phyloP scores from a whole-genome alignment of 306 rosid genomes.

The Ormosia semicastrata region DNA sequence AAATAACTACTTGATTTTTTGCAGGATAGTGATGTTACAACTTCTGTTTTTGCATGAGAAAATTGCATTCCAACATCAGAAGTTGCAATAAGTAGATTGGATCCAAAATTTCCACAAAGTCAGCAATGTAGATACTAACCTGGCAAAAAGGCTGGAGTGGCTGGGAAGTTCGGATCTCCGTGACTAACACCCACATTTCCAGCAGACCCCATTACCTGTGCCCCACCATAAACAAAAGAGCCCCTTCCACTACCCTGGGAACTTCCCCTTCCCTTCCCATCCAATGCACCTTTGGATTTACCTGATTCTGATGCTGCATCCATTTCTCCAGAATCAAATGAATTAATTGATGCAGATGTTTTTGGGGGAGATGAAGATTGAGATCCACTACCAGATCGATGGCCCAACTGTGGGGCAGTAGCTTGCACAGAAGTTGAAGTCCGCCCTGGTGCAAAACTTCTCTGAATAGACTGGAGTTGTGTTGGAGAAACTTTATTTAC shows the following conservation, averaged over 20 bases:
- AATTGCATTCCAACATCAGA: not conserved
- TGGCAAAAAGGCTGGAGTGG: conserved; percentile 66
- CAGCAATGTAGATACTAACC: conserved; percentile 41
- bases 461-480: conserved; percentile 54
- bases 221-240: conserved; percentile 66
- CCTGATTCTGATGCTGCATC: conserved; percentile 68
- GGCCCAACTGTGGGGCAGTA: conserved; percentile 55
- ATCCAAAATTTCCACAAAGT: not conserved
- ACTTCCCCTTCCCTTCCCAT: conserved; percentile 76
- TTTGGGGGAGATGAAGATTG: conserved; percentile 77
- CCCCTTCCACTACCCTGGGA: conserved; percentile 77
- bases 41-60: not conserved
- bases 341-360: conserved; percentile 45
- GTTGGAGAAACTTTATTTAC: conserved; percentile 49
- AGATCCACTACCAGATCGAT: conserved; percentile 75
- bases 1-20: not conserved
- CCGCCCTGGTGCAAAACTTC: conserved; percentile 47
- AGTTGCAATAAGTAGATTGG: not conserved
- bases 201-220: conserved; percentile 59
- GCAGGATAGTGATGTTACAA: not conserved
- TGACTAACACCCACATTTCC: conserved; percentile 59
- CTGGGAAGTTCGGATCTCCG: conserved; percentile 86
- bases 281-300: conserved; percentile 66
- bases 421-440: conserved; percentile 49
- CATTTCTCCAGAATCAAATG: conserved; percentile 64